Conservation (phyloP, 2,329 filamentous ascomycete genomes). For the Fusarium mundagurra region DNA sequence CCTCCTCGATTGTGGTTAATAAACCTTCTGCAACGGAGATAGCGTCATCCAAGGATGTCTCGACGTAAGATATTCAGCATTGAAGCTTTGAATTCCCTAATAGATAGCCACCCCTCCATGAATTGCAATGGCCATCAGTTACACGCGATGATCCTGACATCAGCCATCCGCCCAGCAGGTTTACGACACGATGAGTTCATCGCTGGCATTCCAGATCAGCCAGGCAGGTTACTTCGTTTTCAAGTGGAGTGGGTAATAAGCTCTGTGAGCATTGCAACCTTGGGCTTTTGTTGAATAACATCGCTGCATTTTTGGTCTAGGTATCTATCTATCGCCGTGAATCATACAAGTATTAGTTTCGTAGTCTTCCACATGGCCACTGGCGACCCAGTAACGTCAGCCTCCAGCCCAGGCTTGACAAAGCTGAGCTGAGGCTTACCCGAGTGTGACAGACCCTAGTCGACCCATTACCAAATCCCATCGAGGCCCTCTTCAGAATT, state of each 20-base stretch:
- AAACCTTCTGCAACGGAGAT: constrained; percentile 16
- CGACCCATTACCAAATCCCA: constrained; percentile 9
- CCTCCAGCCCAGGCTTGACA: constrained; percentile 2
- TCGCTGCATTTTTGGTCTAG: constrained; percentile 17
- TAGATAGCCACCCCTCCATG: constrained; percentile 1
- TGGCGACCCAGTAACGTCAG: not conserved
- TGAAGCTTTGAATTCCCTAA: constrained; percentile 3
- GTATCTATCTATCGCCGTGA: constrained; percentile 27
- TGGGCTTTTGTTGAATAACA: not conserved
- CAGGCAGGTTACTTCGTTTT: not conserved
- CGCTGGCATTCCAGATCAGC: constrained; percentile 20
- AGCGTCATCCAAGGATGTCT: constrained; percentile 31
- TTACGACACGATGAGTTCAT: constrained; percentile 3
- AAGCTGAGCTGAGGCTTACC: constrained; percentile 10
- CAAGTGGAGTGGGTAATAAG: constrained; percentile 2
- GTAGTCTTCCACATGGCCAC: constrained; percentile 10
- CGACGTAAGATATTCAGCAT: not conserved
- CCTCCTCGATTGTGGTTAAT: constrained; percentile 1
- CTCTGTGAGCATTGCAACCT: not conserved
- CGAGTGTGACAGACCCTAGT: constrained; percentile 11
- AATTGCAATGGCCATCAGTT: constrained; percentile 1
- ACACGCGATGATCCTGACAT: constrained; percentile 30
- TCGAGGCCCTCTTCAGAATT: constrained; percentile 9
- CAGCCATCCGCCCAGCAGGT: constrained; percentile 6
- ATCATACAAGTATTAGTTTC: constrained; percentile 28